phyloP scores from a whole-genome alignment of 345 rosid species.

The Pistacia integerrima region DNA sequence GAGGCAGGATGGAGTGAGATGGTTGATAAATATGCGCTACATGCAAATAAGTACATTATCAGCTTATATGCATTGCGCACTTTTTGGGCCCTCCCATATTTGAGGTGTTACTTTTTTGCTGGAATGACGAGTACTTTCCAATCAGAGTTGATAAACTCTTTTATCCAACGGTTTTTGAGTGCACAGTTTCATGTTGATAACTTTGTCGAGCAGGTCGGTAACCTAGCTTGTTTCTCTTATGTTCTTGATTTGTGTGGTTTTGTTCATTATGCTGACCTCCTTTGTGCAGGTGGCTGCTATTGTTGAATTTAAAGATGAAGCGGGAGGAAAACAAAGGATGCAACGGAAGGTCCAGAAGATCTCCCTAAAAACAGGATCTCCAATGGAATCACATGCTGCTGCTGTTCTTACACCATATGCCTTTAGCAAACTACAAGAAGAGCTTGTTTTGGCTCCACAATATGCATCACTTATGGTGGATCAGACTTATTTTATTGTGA shows the following conservation, averaged over 20 bases:
- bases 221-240: neutral
- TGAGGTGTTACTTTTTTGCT: conserved; percentile 56
- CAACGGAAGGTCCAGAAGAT: conserved; percentile 40
- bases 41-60: conserved; percentile 49
- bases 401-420: conserved; percentile 62
- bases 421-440: conserved; percentile 59
- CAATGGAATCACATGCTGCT: conserved; percentile 64
- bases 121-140: conserved; percentile 45
- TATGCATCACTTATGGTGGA: conserved; percentile 53
- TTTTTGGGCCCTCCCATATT: conserved; percentile 58
- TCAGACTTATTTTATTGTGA: conserved; percentile 52
- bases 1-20: conserved; percentile 57
- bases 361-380: conserved; percentile 60
- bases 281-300: conserved; percentile 44
- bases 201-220: conserved; percentile 50
- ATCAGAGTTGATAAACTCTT: conserved; percentile 47
- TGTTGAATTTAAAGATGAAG: conserved; percentile 37
- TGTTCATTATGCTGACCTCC: conserved; percentile 1
- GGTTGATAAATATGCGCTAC: conserved; percentile 47
- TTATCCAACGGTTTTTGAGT: conserved; percentile 46
- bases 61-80: conserved; percentile 51
- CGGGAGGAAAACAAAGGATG: conserved; percentile 46
- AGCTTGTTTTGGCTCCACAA: conserved; percentile 64
- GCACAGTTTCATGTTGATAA: conserved; percentile 42
- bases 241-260: conserved; percentile 11